Evolutionary conservation across 306 rosid species (phyloP).

Genomic region (Biancaea sappan): DNA sequence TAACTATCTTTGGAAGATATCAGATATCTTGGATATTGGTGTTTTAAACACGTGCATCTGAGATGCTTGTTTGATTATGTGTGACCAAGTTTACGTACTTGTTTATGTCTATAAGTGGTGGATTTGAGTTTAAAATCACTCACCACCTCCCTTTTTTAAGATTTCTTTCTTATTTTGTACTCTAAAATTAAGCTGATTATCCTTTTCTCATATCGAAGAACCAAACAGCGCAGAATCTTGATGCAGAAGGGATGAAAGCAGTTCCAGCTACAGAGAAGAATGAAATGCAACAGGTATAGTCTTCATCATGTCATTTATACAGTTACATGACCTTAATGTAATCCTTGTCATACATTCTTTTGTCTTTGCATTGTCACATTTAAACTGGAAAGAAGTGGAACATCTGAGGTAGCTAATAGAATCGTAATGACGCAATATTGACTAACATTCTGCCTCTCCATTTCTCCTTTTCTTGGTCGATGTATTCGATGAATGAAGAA

Average conservation of each 20-base stretch:
- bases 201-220: constrained; percentile 28
- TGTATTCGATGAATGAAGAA: constrained; percentile 14
- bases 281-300: constrained; percentile 36
- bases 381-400: not conserved
- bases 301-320: too few species aligned
- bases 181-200: not conserved
- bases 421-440: not conserved
- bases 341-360: not conserved
- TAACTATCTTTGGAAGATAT: too few species aligned
- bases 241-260: constrained; percentile 28
- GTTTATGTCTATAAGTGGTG: not conserved
- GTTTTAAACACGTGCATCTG: not conserved
- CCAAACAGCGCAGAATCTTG: constrained; percentile 4
- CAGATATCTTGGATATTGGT: too few species aligned
- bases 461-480: not conserved
- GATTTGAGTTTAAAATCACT: not conserved
- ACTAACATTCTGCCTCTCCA: not conserved
- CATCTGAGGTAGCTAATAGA: not conserved
- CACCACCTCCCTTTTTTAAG: not conserved
- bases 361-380: not conserved
- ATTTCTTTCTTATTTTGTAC: not conserved
- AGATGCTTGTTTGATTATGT: not conserved
- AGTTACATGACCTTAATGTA: too few species aligned
- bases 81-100: not conserved
- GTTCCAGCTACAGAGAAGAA: constrained; percentile 20